phyloP scores from a whole-genome alignment of 257 asterid species.

The Solanum pinnatisectum region DNA sequence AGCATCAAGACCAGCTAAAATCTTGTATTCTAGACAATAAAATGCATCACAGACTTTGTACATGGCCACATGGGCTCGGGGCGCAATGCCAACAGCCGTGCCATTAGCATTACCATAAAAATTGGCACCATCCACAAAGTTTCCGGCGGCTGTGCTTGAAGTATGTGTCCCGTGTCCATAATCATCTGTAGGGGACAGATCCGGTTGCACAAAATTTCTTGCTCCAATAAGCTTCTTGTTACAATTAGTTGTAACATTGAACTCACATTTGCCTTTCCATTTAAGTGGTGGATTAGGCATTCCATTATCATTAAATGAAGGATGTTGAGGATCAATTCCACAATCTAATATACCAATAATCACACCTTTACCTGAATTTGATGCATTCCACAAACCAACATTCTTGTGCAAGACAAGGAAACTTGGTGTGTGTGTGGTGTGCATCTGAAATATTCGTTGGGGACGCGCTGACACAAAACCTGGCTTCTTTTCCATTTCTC shows the following conservation, averaged over 20 bases:
- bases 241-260: not conserved
- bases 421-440: not conserved
- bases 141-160: not conserved
- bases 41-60: not conserved
- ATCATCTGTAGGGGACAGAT: not conserved
- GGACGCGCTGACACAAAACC: not conserved
- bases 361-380: not conserved
- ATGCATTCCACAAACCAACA: not conserved
- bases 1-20: not conserved
- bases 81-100: not conserved
- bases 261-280: slow-evolving; percentile 7
- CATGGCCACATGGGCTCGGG: not conserved
- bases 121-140: not conserved
- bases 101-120: not conserved
- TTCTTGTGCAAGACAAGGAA: not conserved
- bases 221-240: slow-evolving; percentile 6
- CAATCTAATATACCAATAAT: slow-evolving; percentile 1
- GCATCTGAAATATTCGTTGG: not conserved
- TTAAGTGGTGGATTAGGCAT: slow-evolving; percentile 1
- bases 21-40: not conserved
- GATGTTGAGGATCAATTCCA: not conserved
- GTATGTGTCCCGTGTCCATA: not conserved
- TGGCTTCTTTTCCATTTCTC: not conserved
- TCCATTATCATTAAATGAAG: not conserved
- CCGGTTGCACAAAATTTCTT: not conserved